These are phyloP conservation scores for Kazachstania kunashirensis DNA, from an alignment of 805 yeast genomes.

Conservation along the genomic window DNA sequence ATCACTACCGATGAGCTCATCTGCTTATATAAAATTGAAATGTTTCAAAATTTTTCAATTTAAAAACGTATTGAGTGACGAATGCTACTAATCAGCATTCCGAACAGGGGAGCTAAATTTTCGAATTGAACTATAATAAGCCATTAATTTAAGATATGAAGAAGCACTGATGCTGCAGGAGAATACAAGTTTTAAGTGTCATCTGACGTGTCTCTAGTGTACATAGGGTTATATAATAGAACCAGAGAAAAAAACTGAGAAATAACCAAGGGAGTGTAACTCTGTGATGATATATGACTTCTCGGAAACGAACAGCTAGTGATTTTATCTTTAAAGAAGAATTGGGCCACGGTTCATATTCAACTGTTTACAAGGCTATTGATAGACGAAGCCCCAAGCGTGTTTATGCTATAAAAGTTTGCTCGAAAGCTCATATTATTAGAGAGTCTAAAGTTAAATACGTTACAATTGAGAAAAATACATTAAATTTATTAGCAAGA, in stretches of 20 bases:
- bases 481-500: conserved; percentile 57
- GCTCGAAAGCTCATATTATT: conserved; percentile 86
- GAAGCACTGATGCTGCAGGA: not conserved
- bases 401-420: conserved; percentile 82
- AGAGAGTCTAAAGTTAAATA: conserved; percentile 91
- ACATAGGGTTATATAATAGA: no score
- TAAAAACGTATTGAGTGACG: no score
- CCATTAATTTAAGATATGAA: no score
- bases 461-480: conserved; percentile 89
- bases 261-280: not conserved
- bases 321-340: conserved; percentile 29
- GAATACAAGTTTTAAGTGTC: no score
- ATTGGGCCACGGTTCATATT: conserved; percentile 91
- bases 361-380: conserved; percentile 82
- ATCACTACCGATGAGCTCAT: no score
- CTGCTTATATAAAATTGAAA: no score
- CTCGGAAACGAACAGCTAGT: conserved; percentile 26
- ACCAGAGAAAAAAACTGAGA: no score
- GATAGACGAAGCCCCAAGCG: conserved; percentile 43
- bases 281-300: conserved; percentile 9
- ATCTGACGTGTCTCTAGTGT: no score
- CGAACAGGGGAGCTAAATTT: no score
- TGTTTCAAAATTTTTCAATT: no score
- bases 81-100: no score
- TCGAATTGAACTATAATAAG: not conserved